These are phyloP conservation scores for Chloris gayana DNA, from an alignment of 176 grass and related monocot species.

Conservation along the genomic window DNA sequence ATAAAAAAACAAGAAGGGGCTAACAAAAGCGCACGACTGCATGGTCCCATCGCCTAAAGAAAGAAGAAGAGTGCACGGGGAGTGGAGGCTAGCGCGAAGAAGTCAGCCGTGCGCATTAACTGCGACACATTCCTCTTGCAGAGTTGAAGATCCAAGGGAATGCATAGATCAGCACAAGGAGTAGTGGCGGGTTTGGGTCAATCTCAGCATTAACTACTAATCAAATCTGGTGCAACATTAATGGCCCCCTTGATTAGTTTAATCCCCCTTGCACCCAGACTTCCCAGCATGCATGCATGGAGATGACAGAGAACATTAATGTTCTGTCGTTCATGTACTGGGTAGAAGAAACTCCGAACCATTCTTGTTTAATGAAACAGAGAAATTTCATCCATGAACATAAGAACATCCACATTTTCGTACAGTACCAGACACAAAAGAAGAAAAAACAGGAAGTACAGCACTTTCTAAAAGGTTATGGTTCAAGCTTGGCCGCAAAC, in stretches of 20 bases:
- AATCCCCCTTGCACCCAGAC: slow-evolving; percentile 12
- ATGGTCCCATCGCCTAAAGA: neutral
- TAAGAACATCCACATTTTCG: neutral
- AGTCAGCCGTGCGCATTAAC: slow-evolving; percentile 54
- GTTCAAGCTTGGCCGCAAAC: neutral
- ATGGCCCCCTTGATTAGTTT: slow-evolving; percentile 40
- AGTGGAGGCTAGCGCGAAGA: slow-evolving; percentile 16
- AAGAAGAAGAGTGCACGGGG: slow-evolving; percentile 42
- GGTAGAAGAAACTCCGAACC: neutral
- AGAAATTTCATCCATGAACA: neutral
- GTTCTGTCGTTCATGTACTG: slow-evolving; percentile 13
- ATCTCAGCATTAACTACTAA: slow-evolving; percentile 50
- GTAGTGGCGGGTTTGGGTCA: slow-evolving; percentile 19
- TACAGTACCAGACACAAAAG: neutral
- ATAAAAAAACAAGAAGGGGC: neutral
- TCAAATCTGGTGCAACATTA: slow-evolving; percentile 40
- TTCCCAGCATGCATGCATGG: slow-evolving; percentile 27
- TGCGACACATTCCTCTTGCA: slow-evolving; percentile 43
- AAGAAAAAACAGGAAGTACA: neutral
- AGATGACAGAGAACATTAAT: slow-evolving; percentile 18
- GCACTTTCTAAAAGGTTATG: neutral
- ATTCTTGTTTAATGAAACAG: neutral
- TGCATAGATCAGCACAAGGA: neutral
- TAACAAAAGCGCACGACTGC: slow-evolving; percentile 16
- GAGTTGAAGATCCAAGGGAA: slow-evolving; percentile 36